Evolutionary conservation across 1,284 basidiomycete genomes (phyloP), one percentile per base, ranked within the genome.

Genomic region (Cutaneotrichosporon mucoides): DNA sequence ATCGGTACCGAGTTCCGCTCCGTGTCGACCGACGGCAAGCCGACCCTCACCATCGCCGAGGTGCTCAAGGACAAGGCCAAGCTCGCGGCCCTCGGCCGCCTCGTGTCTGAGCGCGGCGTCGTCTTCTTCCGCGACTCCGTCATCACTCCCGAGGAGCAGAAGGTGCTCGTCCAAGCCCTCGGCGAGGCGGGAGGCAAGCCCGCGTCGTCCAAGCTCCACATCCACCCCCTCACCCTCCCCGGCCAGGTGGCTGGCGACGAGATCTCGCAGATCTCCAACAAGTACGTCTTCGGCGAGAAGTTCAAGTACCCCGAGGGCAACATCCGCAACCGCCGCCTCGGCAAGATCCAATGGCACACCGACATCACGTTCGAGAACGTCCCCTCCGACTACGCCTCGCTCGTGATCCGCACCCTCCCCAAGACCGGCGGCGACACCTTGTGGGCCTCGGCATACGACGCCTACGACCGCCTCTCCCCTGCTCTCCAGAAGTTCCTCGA

Each of bases 321-420:
- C 10, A 58, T 68, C 38, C 53, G 66, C 1, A 34, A 61, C 34
- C 66, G 60, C 24, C 53, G 51, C 2, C 37, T 8, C 1, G 61
- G 50, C 35, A 41, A 47, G 34, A 10, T 43, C 53, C 38, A 42
- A 11, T 56, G 53, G 65, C 65, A 66, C 65, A 42, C 82, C 0
- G 86, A 88, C 73, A 86, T 88, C 67, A 85, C 85, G 0, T 89
- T 87, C 65, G 87, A 89, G 72, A 78, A 72, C 8, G 78, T 85
- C 5, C 87, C 87, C 0, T 82, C 84, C 1, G 85, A 86, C 71
- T 88, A 85, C 65, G 81, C 84, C 2, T 81, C 83, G 49, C 76
- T 85, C 48, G 83, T 83, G 65, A 79, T 85, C 67, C 82, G 84
- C 70, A 85, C 82, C 1, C 68, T 86, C 16, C 86, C 85, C 41